phyloP scores from a whole-genome alignment of 805 yeast genomes.

The Isabelozyma gotoi region DNA sequence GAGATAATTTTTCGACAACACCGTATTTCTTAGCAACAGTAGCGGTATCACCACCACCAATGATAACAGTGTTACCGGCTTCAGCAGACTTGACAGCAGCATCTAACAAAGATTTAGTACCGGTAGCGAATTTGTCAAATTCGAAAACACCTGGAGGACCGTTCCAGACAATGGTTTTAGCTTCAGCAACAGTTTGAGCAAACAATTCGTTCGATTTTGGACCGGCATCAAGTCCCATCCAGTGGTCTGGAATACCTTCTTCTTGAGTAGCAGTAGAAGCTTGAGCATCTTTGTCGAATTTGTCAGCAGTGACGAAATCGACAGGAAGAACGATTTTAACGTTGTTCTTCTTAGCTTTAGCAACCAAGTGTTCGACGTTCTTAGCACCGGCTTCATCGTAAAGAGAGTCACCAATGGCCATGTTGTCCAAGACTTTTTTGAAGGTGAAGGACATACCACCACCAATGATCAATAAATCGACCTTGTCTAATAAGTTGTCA shows the following conservation, averaged over 20 bases:
- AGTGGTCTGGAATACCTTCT: conserved; percentile 90
- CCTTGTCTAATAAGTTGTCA: conserved; percentile 95
- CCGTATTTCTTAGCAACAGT: conserved; percentile 98
- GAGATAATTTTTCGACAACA: conserved; percentile 93
- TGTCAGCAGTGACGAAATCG: conserved; percentile 95
- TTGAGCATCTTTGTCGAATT: conserved; percentile 88
- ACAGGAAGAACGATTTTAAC: conserved; percentile 93
- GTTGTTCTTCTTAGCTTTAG: conserved; percentile 93
- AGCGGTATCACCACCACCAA: conserved; percentile 99
- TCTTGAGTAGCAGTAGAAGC: conserved; percentile 81
- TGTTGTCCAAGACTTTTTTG: conserved; percentile 85
- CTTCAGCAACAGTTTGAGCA: conserved; percentile 78
- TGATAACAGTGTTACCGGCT: conserved; percentile 90
- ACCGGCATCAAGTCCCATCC: conserved; percentile 97
- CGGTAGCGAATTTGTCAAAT: conserved; percentile 86
- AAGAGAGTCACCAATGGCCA: conserved; percentile 88
- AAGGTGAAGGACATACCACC: conserved; percentile 99
- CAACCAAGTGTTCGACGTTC: conserved; percentile 87
- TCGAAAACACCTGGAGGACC: conserved; percentile 99
- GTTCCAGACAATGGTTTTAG: conserved; percentile 99
- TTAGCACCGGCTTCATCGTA: conserved; percentile 94
- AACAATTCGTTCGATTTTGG: conserved; percentile 82
- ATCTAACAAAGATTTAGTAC: conserved; percentile 88
- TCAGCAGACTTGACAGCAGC: conserved; percentile 85
- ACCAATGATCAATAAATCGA: conserved; percentile 89